These are phyloP conservation scores for Nadsonia starkeyi-henricii DNA, from an alignment of 1,139 yeast species.

Conservation along the genomic window DNA sequence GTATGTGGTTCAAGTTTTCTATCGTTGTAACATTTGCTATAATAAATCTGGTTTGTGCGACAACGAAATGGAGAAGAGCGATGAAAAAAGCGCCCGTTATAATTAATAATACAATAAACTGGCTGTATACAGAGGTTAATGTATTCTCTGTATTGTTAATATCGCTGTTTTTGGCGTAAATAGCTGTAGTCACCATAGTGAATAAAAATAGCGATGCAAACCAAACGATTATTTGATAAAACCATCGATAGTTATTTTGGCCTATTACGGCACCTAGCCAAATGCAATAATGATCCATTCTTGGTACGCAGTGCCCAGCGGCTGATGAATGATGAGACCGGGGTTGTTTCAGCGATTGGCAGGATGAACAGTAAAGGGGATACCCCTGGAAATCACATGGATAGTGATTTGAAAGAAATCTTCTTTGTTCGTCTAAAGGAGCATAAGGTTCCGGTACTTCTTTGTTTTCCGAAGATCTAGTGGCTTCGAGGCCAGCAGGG, in stretches of 20 bases:
- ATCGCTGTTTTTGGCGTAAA: constrained; percentile 15
- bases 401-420: constrained; percentile 10
- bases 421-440: background rate
- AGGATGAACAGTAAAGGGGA: constrained; percentile 52
- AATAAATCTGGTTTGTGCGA: constrained; percentile 20
- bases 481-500: constrained; percentile 4
- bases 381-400: constrained; percentile 30
- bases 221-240: constrained; percentile 55
- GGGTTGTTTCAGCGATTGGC: constrained; percentile 77
- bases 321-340: constrained; percentile 69
- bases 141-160: background rate
- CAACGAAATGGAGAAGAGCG: constrained; percentile 18
- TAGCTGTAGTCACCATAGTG: constrained; percentile 18
- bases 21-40: constrained; percentile 22
- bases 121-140: constrained; percentile 13
- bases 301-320: constrained; percentile 53
- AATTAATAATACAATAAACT: constrained; percentile 21
- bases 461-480: constrained; percentile 1
- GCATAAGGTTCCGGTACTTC: background rate
- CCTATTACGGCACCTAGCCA: constrained; percentile 89
- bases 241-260: constrained; percentile 56
- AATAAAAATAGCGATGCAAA: constrained; percentile 32
- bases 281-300: constrained; percentile 71
- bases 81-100: constrained; percentile 16
- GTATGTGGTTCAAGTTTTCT: constrained; percentile 18